Conservation (phyloP, 202 grass and related monocot species). For the Zizania palustris region DNA sequence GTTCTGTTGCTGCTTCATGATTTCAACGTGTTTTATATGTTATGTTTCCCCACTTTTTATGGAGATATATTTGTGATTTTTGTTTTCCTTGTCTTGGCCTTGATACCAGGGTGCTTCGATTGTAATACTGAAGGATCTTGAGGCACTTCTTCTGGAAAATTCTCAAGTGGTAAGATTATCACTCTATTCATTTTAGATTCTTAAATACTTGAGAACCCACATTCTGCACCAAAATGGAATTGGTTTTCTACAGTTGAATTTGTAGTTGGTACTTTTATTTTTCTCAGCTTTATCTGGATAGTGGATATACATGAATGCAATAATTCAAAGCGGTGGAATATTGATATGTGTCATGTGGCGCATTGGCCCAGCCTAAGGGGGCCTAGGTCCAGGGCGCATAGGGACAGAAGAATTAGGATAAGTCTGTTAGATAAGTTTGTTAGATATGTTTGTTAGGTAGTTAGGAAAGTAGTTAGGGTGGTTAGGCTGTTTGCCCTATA, state of each 20-base stretch:
- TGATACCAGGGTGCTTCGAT: conserved; percentile 67
- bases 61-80: not conserved
- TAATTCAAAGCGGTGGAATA: not conserved
- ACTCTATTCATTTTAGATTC: not conserved
- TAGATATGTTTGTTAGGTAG: too few species aligned
- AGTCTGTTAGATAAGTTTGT: too few species aligned
- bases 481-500: too few species aligned
- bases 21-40: not conserved
- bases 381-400: too few species aligned
- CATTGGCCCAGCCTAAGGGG: too few species aligned
- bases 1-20: not conserved
- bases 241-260: not conserved
- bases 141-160: conserved; percentile 77
- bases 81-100: conserved; percentile 30
- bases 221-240: conserved; percentile 1
- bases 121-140: conserved; percentile 71
- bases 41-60: not conserved
- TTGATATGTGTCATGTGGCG: not conserved
- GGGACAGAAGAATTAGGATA: too few species aligned
- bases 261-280: not conserved
- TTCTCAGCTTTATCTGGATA: not conserved
- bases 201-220: not conserved
- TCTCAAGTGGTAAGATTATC: conserved; percentile 66
- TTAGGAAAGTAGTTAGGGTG: too few species aligned
- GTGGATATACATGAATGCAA: not conserved